Percentiles rank a stretch among this genome's conserved stretches.
Conservation (phyloP, 73 alveolate species). For the Paramecium caudatum region DNA sequence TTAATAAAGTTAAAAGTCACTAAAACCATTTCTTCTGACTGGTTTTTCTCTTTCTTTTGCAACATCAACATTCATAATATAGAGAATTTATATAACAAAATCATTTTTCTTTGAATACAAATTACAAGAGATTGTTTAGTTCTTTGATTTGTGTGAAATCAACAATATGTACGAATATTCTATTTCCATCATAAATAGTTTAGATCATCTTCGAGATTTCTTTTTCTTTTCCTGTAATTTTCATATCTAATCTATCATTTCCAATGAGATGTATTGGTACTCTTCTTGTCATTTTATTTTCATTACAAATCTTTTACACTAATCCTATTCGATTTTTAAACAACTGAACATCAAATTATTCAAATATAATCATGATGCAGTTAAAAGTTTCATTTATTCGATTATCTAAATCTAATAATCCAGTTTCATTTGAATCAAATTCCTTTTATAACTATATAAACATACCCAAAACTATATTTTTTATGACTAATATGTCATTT, state of each 20-base stretch:
- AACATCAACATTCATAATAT: slow-evolving; percentile 21
- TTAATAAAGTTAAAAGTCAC: slow-evolving; percentile 14
- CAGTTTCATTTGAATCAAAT: slow-evolving; percentile 58
- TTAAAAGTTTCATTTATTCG: slow-evolving; percentile 41
- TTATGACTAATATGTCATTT: not conserved
- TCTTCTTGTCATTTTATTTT: slow-evolving; percentile 23
- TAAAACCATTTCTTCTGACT: slow-evolving; percentile 27
- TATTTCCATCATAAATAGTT: slow-evolving; percentile 46
- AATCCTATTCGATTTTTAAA: not conserved
- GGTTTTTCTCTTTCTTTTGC: slow-evolving; percentile 48
- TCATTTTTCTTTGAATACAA: slow-evolving; percentile 53
- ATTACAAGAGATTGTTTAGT: slow-evolving; percentile 53
- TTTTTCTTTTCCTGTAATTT: slow-evolving; percentile 53
- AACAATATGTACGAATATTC: slow-evolving; percentile 33
- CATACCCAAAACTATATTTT: slow-evolving; percentile 67
- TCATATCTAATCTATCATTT: slow-evolving; percentile 64
- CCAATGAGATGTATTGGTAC: slow-evolving; percentile 56
- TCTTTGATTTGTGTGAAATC: slow-evolving; percentile 49
- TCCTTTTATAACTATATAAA: slow-evolving; percentile 33
- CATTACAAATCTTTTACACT: slow-evolving; percentile 44
- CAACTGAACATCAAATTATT: slow-evolving; percentile 25
- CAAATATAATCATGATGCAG: slow-evolving; percentile 44
- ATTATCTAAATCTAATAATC: slow-evolving; percentile 32
- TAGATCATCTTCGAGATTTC: not conserved
- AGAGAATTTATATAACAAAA: not conserved